phyloP scores from a whole-genome alignment of 2,329 filamentous ascomycete genomes.

The Pyrenochaeta sp. region DNA sequence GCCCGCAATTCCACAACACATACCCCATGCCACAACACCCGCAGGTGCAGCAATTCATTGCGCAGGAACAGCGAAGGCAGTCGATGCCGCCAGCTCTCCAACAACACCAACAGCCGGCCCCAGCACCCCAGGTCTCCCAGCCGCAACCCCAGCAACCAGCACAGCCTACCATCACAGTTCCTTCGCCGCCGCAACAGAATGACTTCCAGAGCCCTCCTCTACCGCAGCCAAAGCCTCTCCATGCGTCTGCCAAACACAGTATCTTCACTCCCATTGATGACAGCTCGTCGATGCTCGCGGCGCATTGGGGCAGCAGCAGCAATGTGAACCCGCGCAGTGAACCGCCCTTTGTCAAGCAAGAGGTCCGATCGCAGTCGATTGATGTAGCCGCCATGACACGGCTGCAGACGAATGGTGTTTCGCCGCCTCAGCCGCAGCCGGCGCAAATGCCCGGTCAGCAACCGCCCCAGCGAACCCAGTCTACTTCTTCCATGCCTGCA shows the following conservation, averaged over 20 bases:
- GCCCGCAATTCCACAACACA: slow-evolving; percentile 54
- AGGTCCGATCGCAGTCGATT: slow-evolving; percentile 68
- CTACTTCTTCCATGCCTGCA: slow-evolving; percentile 71
- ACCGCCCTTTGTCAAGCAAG: slow-evolving; percentile 51
- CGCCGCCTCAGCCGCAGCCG: slow-evolving; percentile 62
- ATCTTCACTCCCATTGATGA: slow-evolving; percentile 99
- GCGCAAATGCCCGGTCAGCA: slow-evolving; percentile 34
- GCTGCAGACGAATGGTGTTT: slow-evolving; percentile 51
- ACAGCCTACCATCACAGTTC: slow-evolving; percentile 47
- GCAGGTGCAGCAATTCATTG: slow-evolving; percentile 71
- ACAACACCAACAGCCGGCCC: slow-evolving; percentile 69
- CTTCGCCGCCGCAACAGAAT: slow-evolving; percentile 62
- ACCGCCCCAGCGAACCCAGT: slow-evolving; percentile 59
- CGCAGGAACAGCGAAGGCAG: slow-evolving; percentile 77
- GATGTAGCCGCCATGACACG: slow-evolving; percentile 65
- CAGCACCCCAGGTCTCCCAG: slow-evolving; percentile 76
- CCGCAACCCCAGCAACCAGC: slow-evolving; percentile 68
- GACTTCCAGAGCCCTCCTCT: slow-evolving; percentile 61
- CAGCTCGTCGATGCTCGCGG: slow-evolving; percentile 83
- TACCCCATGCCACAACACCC: slow-evolving; percentile 55
- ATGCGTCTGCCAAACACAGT: slow-evolving; percentile 75
- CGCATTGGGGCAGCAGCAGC: slow-evolving; percentile 71
- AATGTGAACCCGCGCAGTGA: slow-evolving; percentile 56
- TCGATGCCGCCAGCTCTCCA: slow-evolving; percentile 76
- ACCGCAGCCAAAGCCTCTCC: slow-evolving; percentile 70